Conservation (phyloP, 441 rosid species). For the Arabidopsis hybrid region DNA sequence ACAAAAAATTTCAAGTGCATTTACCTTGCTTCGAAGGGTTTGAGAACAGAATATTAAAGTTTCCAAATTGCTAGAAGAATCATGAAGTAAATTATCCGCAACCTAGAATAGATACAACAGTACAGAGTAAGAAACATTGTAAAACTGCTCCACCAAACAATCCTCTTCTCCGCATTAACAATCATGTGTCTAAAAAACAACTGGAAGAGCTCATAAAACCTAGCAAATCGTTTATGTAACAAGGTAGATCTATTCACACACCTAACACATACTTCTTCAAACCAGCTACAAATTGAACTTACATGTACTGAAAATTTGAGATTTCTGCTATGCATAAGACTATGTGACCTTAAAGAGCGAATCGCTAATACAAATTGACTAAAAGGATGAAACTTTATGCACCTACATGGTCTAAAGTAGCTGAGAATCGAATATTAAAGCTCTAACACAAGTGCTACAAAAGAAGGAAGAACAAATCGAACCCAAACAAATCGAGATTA, state of each 20-base stretch:
- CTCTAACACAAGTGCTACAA: conserved; percentile 2
- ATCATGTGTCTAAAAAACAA: conserved; percentile 14
- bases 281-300: conserved; percentile 5
- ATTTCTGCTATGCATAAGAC: background rate
- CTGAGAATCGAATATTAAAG: background rate
- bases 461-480: conserved; percentile 26
- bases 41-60: conserved; percentile 98
- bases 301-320: conserved; percentile 21
- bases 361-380: conserved; percentile 1
- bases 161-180: conserved; percentile 14
- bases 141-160: conserved; percentile 17
- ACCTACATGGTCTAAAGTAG: conserved; percentile 4
- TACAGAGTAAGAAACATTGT: conserved; percentile 13
- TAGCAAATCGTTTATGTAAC: conserved; percentile 13
- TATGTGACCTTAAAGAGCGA: conserved; percentile 7
- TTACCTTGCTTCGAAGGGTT: conserved; percentile 99
- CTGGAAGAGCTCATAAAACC: background rate
- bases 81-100: conserved; percentile 99
- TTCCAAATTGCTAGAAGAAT: conserved; percentile 92
- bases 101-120: conserved; percentile 54
- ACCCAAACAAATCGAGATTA: conserved; percentile 26
- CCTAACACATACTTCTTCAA: conserved; percentile 13
- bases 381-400: conserved; percentile 14
- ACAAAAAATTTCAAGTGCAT: conserved; percentile 7
- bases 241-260: conserved; percentile 25